These are phyloP conservation scores for Lecanosticta acicola DNA, from an alignment of 2,329 filamentous ascomycete genomes.

Conservation along the genomic window DNA sequence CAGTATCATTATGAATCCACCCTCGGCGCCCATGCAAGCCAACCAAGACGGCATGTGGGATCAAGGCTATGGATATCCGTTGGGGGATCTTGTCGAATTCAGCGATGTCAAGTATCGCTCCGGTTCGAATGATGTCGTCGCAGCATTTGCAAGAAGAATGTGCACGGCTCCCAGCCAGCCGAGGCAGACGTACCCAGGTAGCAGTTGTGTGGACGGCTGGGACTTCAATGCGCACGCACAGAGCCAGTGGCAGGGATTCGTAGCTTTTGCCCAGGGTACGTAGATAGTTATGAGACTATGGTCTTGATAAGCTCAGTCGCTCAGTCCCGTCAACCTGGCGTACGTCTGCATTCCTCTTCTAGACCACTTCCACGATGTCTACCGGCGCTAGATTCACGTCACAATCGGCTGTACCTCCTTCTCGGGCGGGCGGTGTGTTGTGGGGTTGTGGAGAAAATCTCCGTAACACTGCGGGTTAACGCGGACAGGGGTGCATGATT, in stretches of 20 bases:
- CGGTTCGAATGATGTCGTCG: slow-evolving; percentile 4
- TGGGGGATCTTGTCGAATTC: slow-evolving; percentile 6
- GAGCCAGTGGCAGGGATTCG: slow-evolving; percentile 1
- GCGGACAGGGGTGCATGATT: too few relatives aligned
- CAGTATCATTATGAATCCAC: slow-evolving; percentile 6
- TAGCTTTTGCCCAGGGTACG: background rate
- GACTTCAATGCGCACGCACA: slow-evolving; percentile 3
- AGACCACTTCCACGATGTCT: too few relatives aligned
- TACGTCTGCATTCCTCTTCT: too few relatives aligned
- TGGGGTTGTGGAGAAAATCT: too few relatives aligned
- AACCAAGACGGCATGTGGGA: slow-evolving; percentile 5
- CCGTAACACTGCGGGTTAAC: too few relatives aligned
- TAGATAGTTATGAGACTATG: too few relatives aligned
- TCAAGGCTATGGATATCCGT: slow-evolving; percentile 4
- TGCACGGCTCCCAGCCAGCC: slow-evolving; percentile 1
- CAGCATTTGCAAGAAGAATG: slow-evolving; percentile 7
- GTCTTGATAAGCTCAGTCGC: too few relatives aligned
- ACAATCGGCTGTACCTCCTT: too few relatives aligned
- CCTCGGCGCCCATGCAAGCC: slow-evolving; percentile 4
- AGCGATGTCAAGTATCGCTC: slow-evolving; percentile 2
- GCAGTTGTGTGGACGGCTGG: slow-evolving; percentile 10
- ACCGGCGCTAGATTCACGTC: too few relatives aligned
- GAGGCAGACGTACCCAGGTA: background rate
- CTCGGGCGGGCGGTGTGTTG: too few relatives aligned
- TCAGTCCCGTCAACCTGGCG: too few relatives aligned